Evolutionary conservation across 768 basidiomycete species (phyloP).

Genomic region (Tylopilus felleus): DNA sequence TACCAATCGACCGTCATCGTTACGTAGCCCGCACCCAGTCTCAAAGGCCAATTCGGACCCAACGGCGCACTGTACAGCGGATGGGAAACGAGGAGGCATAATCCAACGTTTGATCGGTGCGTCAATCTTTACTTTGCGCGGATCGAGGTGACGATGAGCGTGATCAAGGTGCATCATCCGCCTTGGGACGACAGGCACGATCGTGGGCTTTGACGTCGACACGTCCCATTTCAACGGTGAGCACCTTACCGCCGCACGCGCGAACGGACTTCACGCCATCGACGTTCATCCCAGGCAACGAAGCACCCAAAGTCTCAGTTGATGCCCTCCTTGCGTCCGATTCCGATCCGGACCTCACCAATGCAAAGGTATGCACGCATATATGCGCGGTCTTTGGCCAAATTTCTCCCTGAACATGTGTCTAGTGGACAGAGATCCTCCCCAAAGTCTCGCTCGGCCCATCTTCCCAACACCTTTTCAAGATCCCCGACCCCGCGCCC

Average conservation of each 20-base stretch:
- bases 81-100: slow-evolving; percentile 93
- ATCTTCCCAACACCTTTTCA: slow-evolving; percentile 85
- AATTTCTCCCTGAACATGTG: neutral
- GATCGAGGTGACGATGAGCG: neutral
- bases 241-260: slow-evolving; percentile 2
- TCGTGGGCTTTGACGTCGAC: slow-evolving; percentile 89
- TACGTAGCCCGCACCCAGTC: slow-evolving; percentile 71
- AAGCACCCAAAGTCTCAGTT: slow-evolving; percentile 80
- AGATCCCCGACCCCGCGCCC: slow-evolving; percentile 47
- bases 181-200: slow-evolving; percentile 70
- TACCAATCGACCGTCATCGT: neutral
- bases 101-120: slow-evolving; percentile 85
- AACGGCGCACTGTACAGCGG: slow-evolving; percentile 93
- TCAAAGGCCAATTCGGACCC: slow-evolving; percentile 97
- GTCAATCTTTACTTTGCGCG: slow-evolving; percentile 1
- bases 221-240: slow-evolving; percentile 91
- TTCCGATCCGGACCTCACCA: slow-evolving; percentile 41
- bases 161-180: slow-evolving; percentile 79
- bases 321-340: slow-evolving; percentile 49
- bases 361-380: slow-evolving; percentile 47
- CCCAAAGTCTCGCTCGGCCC: slow-evolving; percentile 78
- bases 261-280: neutral
- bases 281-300: slow-evolving; percentile 55
- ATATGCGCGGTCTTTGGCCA: neutral
- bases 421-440: slow-evolving; percentile 78